These are phyloP conservation scores for Pleurostoma richardsiae DNA, from an alignment of 2,329 filamentous ascomycete genomes.

Conservation along the genomic window DNA sequence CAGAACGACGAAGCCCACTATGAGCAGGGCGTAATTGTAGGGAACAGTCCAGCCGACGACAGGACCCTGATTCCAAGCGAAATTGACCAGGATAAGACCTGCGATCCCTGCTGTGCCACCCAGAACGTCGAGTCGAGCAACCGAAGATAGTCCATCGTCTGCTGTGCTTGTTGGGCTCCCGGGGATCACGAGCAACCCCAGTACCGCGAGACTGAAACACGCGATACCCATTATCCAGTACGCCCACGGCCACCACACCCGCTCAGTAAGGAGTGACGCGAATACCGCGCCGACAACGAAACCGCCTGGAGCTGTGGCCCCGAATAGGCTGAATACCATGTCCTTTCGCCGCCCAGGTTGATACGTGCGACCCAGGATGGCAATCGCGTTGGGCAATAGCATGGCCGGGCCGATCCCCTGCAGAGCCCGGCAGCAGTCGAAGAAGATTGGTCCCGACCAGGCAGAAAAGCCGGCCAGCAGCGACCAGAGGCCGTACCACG, in stretches of 20 bases:
- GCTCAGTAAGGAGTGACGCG: conserved; percentile 29
- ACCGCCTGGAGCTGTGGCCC: conserved; percentile 39
- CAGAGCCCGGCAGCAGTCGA: conserved; percentile 46
- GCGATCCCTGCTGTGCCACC: conserved; percentile 20
- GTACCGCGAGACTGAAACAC: conserved; percentile 14
- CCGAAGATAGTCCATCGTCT: too few relatives aligned
- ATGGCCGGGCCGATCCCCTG: conserved; percentile 61
- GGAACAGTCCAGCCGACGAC: conserved; percentile 45
- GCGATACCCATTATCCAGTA: conserved; percentile 25
- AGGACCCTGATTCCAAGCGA: conserved; percentile 55
- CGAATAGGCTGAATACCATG: conserved; percentile 51
- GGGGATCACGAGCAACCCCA: conserved; percentile 14
- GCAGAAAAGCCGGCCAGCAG: conserved; percentile 36
- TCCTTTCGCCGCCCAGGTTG: conserved; percentile 51
- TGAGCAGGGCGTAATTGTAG: conserved; percentile 45
- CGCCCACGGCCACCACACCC: conserved; percentile 42
- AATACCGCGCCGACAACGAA: conserved; percentile 35
- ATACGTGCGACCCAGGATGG: conserved; percentile 55
- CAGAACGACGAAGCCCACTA: conserved; percentile 44
- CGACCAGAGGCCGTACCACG: conserved; percentile 51
- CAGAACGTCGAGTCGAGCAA: too few relatives aligned
- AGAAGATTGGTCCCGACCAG: conserved; percentile 25
- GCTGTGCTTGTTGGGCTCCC: background rate
- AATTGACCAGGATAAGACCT: conserved; percentile 50
- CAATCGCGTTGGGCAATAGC: conserved; percentile 58